Evolutionary conservation across 2,329 filamentous ascomycete species (phyloP).

Genomic region (Chaetomium olivaceum): DNA sequence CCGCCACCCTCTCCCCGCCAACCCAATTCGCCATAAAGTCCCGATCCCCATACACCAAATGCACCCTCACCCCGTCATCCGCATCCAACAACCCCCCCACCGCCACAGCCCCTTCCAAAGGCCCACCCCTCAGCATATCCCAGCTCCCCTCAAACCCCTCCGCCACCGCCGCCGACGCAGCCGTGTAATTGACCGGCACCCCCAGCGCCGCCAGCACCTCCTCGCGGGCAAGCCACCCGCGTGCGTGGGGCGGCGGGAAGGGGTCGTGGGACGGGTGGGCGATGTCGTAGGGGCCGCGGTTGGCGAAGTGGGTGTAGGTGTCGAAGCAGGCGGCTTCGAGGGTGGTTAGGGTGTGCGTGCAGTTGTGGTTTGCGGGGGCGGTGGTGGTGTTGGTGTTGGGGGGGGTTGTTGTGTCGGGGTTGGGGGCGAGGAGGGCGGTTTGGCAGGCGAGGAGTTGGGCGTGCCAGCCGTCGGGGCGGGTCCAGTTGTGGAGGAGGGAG

Average conservation of each 20-base stretch:
- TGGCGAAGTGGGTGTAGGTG: background rate
- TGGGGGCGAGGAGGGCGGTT: background rate
- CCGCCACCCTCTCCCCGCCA: background rate
- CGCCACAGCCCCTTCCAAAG: background rate
- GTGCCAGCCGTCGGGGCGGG: conserved; percentile 1
- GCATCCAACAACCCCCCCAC: background rate
- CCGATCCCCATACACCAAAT: conserved; percentile 8
- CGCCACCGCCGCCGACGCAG: background rate
- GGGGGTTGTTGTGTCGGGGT: background rate
- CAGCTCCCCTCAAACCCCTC: background rate
- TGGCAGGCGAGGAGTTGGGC: background rate
- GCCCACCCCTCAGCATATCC: background rate
- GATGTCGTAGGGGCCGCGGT: conserved; percentile 8
- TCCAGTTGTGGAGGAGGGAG: conserved; percentile 10
- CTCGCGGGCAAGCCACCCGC: background rate
- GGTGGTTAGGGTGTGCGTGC: background rate
- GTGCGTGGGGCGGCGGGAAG: conserved; percentile 2
- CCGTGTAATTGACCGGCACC: conserved; percentile 11
- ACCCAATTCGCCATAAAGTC: conserved; percentile 4
- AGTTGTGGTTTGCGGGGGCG: background rate
- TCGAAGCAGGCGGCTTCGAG: background rate
- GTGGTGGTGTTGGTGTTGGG: background rate
- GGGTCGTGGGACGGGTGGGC: background rate
- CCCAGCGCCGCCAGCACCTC: conserved; percentile 4
- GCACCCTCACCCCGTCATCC: background rate